Evolutionary conservation across 2,329 filamentous ascomycete genomes (phyloP).

Genomic region (Verticillium zaregamsianum): DNA sequence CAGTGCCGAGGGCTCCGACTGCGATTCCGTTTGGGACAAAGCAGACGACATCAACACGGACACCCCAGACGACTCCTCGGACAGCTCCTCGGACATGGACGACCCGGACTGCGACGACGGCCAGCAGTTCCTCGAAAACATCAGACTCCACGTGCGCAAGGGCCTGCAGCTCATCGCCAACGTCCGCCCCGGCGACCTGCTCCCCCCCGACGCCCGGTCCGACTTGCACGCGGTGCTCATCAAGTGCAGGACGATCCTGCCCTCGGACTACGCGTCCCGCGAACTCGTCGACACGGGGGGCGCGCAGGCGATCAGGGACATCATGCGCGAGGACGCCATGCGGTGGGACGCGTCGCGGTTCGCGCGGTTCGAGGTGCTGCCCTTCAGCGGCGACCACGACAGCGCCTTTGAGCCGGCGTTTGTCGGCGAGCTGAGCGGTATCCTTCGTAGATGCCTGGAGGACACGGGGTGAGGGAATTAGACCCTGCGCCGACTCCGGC

Average conservation of each 20-base stretch:
- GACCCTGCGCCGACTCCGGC: too few relatives aligned
- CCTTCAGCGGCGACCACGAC: slow-evolving; percentile 18
- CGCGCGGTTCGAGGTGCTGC: slow-evolving; percentile 13
- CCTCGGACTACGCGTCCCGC: neutral
- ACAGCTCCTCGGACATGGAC: neutral
- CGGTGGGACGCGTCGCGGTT: slow-evolving; percentile 16
- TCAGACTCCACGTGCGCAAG: slow-evolving; percentile 16
- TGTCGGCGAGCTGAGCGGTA: slow-evolving; percentile 16
- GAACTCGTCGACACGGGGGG: slow-evolving; percentile 4
- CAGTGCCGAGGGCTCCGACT: slow-evolving; percentile 11
- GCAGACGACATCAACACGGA: neutral
- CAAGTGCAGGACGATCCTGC: slow-evolving; percentile 12
- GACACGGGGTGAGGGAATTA: slow-evolving; percentile 6
- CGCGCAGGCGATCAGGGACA: slow-evolving; percentile 8
- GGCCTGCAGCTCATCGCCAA: slow-evolving; percentile 15
- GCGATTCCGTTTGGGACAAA: slow-evolving; percentile 8
- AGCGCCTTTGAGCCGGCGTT: slow-evolving; percentile 15
- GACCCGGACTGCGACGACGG: neutral
- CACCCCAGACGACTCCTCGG: neutral
- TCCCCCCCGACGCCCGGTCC: slow-evolving; percentile 8
- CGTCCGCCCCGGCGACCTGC: slow-evolving; percentile 16
- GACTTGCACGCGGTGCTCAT: slow-evolving; percentile 17
- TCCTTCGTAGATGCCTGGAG: slow-evolving; percentile 13
- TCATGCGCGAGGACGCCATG: slow-evolving; percentile 17
- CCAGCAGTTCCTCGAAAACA: slow-evolving; percentile 12